Percentiles rank a stretch among this genome's conserved stretches.
Conservation (phyloP, 306 rosid genomes). For the Corylus americana region DNA sequence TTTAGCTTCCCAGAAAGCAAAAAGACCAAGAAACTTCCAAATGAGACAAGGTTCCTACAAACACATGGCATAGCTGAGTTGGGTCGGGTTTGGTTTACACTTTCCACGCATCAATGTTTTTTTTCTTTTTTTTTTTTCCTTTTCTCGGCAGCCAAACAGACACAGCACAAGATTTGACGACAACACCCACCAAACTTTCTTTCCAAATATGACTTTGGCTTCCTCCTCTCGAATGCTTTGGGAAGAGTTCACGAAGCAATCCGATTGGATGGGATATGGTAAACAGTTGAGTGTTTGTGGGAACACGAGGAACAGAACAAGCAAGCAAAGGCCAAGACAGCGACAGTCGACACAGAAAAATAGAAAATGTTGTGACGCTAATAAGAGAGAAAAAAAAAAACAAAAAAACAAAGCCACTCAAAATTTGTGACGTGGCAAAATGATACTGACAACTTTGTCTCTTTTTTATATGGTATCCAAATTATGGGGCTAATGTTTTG, state of each 20-base stretch:
- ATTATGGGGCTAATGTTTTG: not conserved
- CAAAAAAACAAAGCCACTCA: not conserved
- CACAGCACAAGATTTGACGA: conserved; percentile 18
- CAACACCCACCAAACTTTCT: conserved; percentile 22
- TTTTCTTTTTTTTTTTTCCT: not conserved
- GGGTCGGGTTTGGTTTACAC: not conserved
- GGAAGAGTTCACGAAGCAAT: conserved; percentile 9
- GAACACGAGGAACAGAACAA: not conserved
- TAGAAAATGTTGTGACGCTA: not conserved
- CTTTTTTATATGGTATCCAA: not conserved
- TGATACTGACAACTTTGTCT: not conserved
- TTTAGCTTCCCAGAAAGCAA: not conserved
- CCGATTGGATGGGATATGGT: not conserved
- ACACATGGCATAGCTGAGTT: not conserved
- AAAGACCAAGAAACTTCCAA: not conserved
- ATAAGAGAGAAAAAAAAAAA: too few species aligned
- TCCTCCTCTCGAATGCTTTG: not conserved
- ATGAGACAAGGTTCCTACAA: not conserved
- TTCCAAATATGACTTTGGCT: conserved; percentile 27
- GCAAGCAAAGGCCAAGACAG: not conserved
- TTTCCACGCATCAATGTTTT: not conserved
- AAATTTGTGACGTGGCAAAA: not conserved
- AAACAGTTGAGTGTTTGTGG: not conserved
- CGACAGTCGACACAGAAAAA: too few species aligned
- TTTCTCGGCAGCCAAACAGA: conserved; percentile 28